Conservation (phyloP, 306 rosid species). For the Pterocarpus macrocarpus region DNA sequence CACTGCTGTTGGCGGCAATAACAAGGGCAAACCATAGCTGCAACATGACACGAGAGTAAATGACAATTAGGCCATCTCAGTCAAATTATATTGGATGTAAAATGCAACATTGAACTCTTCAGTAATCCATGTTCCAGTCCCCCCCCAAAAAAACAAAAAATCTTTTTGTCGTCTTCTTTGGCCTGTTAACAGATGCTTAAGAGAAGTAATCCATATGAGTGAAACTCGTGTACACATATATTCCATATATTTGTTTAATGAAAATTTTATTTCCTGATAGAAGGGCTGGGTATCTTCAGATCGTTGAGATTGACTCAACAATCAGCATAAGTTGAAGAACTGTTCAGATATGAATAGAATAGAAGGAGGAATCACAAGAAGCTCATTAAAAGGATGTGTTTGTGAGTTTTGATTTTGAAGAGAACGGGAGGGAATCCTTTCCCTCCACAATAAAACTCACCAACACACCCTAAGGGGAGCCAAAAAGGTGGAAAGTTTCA, state of each 20-base stretch:
- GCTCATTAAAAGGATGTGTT: background rate
- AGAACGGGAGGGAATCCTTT: too few species aligned
- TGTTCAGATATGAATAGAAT: background rate
- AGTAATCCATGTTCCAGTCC: background rate
- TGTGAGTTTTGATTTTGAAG: too few species aligned
- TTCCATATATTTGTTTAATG: background rate
- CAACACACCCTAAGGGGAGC: background rate
- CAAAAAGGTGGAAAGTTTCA: background rate
- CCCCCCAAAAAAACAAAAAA: too few species aligned
- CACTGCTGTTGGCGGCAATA: constrained; percentile 74
- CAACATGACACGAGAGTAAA: constrained; percentile 33
- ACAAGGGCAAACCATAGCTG: constrained; percentile 78
- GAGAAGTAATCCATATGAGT: background rate
- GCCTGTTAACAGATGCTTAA: background rate
- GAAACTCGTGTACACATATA: background rate
- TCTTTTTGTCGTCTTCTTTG: too few species aligned
- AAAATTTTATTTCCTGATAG: background rate
- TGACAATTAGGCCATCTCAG: background rate
- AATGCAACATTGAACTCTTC: constrained; percentile 28
- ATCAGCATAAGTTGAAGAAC: background rate
- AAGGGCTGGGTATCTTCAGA: background rate
- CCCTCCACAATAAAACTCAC: too few species aligned
- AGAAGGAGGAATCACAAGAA: background rate
- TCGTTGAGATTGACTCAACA: background rate
- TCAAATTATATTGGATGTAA: background rate